A percentile compares a stretch with the other conserved stretches of the same genome.
These are phyloP conservation scores for Cercospora sesami DNA, from an alignment of 2,329 filamentous ascomycete genomes.

Conservation along the genomic window DNA sequence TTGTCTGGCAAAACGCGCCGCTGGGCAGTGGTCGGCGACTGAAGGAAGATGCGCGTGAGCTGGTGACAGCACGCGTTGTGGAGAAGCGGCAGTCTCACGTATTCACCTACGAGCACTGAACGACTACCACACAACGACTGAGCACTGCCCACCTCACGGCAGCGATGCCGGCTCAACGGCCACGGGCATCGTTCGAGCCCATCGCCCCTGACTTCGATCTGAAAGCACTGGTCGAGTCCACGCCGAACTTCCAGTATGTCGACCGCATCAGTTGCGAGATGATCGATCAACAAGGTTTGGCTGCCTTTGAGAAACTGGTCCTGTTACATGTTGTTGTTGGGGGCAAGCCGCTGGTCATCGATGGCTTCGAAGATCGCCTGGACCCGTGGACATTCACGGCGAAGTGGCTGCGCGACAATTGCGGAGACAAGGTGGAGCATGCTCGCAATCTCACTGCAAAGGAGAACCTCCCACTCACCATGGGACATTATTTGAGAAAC, in stretches of 20 bases:
- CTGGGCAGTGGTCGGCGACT: background rate
- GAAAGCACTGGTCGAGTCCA: slow-evolving; percentile 69
- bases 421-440: slow-evolving; percentile 79
- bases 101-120: background rate
- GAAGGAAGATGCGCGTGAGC: slow-evolving; percentile 20
- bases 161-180: slow-evolving; percentile 73
- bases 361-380: slow-evolving; percentile 77
- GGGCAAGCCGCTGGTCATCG: slow-evolving; percentile 86
- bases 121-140: background rate
- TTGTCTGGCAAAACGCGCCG: background rate
- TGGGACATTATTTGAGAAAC: slow-evolving; percentile 85
- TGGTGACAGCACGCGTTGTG: slow-evolving; percentile 14
- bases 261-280: slow-evolving; percentile 75
- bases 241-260: slow-evolving; percentile 83
- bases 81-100: background rate
- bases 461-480: slow-evolving; percentile 77
- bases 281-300: slow-evolving; percentile 72
- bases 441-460: slow-evolving; percentile 77
- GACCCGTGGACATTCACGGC: slow-evolving; percentile 76
- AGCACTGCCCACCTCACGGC: background rate
- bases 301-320: slow-evolving; percentile 83
- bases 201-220: slow-evolving; percentile 85
- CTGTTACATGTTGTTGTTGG: slow-evolving; percentile 77
- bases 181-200: slow-evolving; percentile 87
- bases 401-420: slow-evolving; percentile 75